Evolutionary conservation across 1,284 basidiomycete genomes (phyloP).

Genomic region (Ustilago trichophora): DNA sequence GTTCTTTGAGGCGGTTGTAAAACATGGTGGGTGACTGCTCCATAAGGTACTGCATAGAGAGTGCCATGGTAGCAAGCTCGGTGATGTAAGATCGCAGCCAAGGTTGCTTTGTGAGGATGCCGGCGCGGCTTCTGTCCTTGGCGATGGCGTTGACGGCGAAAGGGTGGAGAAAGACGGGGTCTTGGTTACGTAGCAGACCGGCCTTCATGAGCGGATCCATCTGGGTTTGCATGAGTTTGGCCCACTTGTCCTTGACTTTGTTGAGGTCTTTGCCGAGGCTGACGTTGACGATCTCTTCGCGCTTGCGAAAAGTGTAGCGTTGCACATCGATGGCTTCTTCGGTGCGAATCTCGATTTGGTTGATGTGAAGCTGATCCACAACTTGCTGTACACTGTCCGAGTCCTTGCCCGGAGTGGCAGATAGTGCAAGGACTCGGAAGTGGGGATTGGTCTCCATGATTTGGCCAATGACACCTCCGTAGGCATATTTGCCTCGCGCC

Average conservation of each 20-base stretch:
- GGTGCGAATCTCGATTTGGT: constrained; percentile 91
- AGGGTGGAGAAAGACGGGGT: constrained; percentile 53
- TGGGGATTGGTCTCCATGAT: constrained; percentile 93
- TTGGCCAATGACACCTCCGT: constrained; percentile 86
- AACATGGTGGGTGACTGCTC: constrained; percentile 73
- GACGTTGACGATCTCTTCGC: constrained; percentile 59
- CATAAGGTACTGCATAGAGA: constrained; percentile 70
- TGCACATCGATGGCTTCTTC: constrained; percentile 89
- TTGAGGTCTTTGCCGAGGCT: constrained; percentile 50
- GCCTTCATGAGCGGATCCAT: constrained; percentile 54
- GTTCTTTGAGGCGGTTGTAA: constrained; percentile 66
- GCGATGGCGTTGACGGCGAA: constrained; percentile 51
- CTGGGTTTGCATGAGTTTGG: constrained; percentile 61
- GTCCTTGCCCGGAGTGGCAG: constrained; percentile 90
- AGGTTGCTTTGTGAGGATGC: constrained; percentile 26
- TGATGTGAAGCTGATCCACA: constrained; percentile 95
- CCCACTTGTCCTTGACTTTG: constrained; percentile 64
- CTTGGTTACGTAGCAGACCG: constrained; percentile 47
- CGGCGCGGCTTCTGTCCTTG: constrained; percentile 16
- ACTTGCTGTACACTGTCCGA: constrained; percentile 87
- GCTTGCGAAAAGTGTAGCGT: constrained; percentile 86
- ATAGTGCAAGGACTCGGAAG: constrained; percentile 90
- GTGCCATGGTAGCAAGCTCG: constrained; percentile 55
- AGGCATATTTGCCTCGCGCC: constrained; percentile 91
- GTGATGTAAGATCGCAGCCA: constrained; percentile 37